Percentiles rank a stretch among this genome's conserved stretches.
These are phyloP conservation scores for Leptosphaerulina australis DNA, from an alignment of 2,329 filamentous ascomycete species.

Conservation along the genomic window DNA sequence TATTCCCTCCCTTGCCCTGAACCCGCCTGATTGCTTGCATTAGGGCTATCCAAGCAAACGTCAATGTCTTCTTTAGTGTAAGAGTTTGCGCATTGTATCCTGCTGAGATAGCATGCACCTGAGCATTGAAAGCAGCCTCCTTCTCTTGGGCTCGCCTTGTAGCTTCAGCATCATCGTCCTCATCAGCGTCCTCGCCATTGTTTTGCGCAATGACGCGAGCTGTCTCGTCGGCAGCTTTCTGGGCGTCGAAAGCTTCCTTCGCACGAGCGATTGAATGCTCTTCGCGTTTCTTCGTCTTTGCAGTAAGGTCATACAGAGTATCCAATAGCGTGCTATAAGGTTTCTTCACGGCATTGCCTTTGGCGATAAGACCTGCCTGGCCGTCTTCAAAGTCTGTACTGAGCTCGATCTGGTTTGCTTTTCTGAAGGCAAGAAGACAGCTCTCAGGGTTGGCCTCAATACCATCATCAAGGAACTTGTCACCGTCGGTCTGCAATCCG, in stretches of 20 bases:
- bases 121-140: conserved; percentile 59
- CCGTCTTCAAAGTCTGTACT: conserved; percentile 78
- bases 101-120: conserved; percentile 65
- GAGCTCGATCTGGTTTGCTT: conserved; percentile 84
- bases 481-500: conserved; percentile 71
- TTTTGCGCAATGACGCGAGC: conserved; percentile 48
- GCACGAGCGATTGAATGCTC: conserved; percentile 64
- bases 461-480: conserved; percentile 80
- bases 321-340: conserved; percentile 84
- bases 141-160: conserved; percentile 49
- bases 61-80: conserved; percentile 81
- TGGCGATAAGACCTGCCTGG: conserved; percentile 67
- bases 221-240: conserved; percentile 52
- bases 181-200: conserved; percentile 56
- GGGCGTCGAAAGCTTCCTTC: conserved; percentile 59
- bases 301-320: conserved; percentile 84
- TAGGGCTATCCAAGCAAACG: conserved; percentile 92
- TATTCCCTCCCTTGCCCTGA: conserved; percentile 73
- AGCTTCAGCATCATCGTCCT: conserved; percentile 59
- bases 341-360: conserved; percentile 75
- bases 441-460: conserved; percentile 92
- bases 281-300: conserved; percentile 71
- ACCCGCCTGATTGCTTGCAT: conserved; percentile 93
- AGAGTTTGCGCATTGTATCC: conserved; percentile 75
- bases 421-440: conserved; percentile 85